Evolutionary conservation across 2,329 filamentous ascomycete genomes (phyloP).

Genomic region (Penicillium digitatum): DNA sequence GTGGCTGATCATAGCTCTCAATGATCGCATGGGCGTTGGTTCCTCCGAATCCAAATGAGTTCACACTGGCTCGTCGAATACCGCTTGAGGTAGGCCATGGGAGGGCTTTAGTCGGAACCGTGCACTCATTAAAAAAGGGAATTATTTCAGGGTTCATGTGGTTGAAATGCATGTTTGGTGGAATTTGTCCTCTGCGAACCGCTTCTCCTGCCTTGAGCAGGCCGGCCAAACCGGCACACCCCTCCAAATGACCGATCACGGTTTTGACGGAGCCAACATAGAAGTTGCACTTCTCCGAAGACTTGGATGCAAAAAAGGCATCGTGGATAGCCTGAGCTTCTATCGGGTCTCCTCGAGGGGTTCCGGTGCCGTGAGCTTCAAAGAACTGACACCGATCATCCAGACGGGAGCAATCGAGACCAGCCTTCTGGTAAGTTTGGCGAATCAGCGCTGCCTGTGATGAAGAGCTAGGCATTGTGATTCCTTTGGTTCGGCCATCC

Average conservation of each 20-base stretch:
- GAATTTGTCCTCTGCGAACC: slow-evolving; percentile 1
- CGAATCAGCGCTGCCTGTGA: neutral
- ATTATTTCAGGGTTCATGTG: neutral
- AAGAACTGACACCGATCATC: neutral
- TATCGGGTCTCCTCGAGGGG: slow-evolving; percentile 2
- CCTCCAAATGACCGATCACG: slow-evolving; percentile 20
- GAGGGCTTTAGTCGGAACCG: no score
- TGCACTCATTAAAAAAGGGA: no score
- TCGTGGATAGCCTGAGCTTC: neutral
- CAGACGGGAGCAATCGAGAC: no score
- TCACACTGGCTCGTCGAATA: neutral
- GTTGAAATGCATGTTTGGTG: slow-evolving; percentile 2
- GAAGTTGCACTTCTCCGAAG: neutral
- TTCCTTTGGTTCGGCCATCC: neutral
- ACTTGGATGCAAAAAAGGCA: neutral
- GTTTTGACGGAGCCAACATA: slow-evolving; percentile 5
- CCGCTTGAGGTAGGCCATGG: neutral
- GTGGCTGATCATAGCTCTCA: no score
- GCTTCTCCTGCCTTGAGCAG: slow-evolving; percentile 15
- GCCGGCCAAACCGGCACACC: slow-evolving; percentile 27
- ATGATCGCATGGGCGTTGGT: no score
- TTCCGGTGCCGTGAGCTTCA: slow-evolving; percentile 8
- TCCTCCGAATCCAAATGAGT: neutral
- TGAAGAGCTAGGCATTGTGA: neutral
- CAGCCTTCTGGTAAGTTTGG: neutral